Conservation (phyloP, 306 rosid species). For the Begonia masoniana region DNA sequence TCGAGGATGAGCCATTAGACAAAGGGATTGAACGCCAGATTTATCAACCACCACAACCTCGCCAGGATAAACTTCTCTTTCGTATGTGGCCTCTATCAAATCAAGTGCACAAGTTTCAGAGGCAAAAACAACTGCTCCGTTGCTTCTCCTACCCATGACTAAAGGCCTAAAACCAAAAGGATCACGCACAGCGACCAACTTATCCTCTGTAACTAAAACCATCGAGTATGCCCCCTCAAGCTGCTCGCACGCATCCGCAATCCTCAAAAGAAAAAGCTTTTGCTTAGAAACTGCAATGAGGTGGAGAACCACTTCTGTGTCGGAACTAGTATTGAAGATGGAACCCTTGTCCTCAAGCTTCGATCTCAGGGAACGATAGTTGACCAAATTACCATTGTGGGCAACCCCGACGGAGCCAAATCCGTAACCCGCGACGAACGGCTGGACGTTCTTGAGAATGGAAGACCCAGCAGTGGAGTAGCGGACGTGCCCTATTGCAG, state of each 20-base stretch:
- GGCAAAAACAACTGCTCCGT: conserved; percentile 90
- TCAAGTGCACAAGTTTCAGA: conserved; percentile 97
- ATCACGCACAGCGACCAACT: conserved; percentile 72
- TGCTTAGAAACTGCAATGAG: conserved; percentile 77
- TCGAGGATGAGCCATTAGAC: conserved; percentile 75
- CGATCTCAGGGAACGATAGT: conserved; percentile 45
- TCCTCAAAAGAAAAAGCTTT: conserved; percentile 53
- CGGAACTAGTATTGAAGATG: conserved; percentile 80
- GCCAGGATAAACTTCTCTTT: conserved; percentile 82
- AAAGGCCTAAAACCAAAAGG: conserved; percentile 79
- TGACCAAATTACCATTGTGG: conserved; percentile 81
- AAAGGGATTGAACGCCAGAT: conserved; percentile 65
- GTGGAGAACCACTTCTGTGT: conserved; percentile 85
- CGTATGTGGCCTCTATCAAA: conserved; percentile 89
- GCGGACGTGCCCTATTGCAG: conserved; percentile 75
- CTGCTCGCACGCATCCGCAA: conserved; percentile 81
- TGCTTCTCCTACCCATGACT: conserved; percentile 90
- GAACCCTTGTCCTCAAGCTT: conserved; percentile 73
- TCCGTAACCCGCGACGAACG: conserved; percentile 69
- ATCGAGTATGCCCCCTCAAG: conserved; percentile 76
- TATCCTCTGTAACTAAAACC: conserved; percentile 68
- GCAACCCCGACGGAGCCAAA: conserved; percentile 90
- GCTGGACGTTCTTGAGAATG: conserved; percentile 74
- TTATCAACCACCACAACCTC: conserved; percentile 83
- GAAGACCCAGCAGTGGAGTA: conserved; percentile 84